Conservation (phyloP, 441 rosid species). For the Gossypium davidsonii region DNA sequence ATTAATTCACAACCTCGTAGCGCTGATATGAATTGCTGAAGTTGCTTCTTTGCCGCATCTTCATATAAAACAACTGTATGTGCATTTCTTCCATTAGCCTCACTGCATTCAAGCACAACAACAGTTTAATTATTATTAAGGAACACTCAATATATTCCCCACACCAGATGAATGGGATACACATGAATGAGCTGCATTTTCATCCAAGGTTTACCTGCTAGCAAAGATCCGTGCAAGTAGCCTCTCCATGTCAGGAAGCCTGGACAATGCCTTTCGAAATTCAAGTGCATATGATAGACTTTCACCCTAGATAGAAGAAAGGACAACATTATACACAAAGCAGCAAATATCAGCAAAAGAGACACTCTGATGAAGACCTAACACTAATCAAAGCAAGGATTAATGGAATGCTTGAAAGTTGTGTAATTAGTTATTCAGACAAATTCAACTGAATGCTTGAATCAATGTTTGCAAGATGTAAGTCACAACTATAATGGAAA, state of each 20-base stretch:
- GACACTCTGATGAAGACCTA: neutral
- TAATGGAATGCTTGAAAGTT: neutral
- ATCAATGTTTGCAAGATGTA: neutral
- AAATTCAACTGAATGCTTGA: neutral
- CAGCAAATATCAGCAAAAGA: neutral
- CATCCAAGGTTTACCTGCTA: slow-evolving; percentile 52
- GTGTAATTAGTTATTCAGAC: neutral
- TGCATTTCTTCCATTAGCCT: slow-evolving; percentile 92
- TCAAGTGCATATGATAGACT: slow-evolving; percentile 59
- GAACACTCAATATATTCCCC: neutral
- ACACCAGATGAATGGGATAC: neutral
- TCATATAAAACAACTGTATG: slow-evolving; percentile 80
- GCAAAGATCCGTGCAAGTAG: slow-evolving; percentile 80
- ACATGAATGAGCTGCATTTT: slow-evolving; percentile 1
- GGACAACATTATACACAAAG: neutral
- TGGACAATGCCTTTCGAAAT: slow-evolving; percentile 66
- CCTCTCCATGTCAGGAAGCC: slow-evolving; percentile 97
- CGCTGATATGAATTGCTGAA: slow-evolving; percentile 80
- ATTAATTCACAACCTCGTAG: slow-evolving; percentile 84
- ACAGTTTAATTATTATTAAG: slow-evolving; percentile 7
- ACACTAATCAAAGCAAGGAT: neutral
- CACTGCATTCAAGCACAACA: slow-evolving; percentile 40
- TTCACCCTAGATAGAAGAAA: slow-evolving; percentile 51
- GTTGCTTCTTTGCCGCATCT: slow-evolving; percentile 86
- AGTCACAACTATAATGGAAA: slow-evolving; percentile 8